Evolutionary conservation across 129 eudicot species (phyloP).

Genomic region (Solidago caesia): DNA sequence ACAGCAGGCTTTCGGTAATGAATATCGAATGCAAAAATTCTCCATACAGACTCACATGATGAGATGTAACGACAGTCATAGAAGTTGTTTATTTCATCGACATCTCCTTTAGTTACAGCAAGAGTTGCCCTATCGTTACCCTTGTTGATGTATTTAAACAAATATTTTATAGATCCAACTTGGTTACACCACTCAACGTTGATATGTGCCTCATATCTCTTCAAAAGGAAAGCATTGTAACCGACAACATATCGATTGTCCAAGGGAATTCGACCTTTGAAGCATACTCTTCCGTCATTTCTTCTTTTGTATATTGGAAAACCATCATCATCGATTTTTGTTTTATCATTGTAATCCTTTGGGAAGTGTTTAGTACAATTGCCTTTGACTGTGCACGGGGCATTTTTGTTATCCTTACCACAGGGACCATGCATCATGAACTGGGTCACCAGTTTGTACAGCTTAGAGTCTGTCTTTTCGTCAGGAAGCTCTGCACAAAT

Average conservation of each 20-base stretch:
- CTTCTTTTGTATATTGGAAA: neutral
- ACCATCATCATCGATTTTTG: neutral
- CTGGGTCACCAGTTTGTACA: neutral
- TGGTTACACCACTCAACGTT: no score
- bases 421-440: conserved; percentile 10
- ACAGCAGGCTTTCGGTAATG: neutral
- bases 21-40: neutral
- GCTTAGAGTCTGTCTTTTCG: neutral
- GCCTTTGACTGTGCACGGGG: neutral
- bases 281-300: neutral
- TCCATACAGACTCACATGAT: neutral
- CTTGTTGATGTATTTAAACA: no score
- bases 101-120: no score
- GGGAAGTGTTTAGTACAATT: neutral
- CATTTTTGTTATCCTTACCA: neutral
- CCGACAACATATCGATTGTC: neutral
- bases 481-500: conserved; percentile 5
- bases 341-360: neutral
- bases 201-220: neutral
- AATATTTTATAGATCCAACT: no score
- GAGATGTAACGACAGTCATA: neutral
- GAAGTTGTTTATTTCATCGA: neutral
- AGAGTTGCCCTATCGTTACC: no score
- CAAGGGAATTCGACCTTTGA: neutral
- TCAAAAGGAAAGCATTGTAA: neutral